Evolutionary conservation across 2,329 filamentous ascomycete genomes (phyloP), one percentile per base, ranked within the genome.

Genomic region (Penicillium sp.): DNA sequence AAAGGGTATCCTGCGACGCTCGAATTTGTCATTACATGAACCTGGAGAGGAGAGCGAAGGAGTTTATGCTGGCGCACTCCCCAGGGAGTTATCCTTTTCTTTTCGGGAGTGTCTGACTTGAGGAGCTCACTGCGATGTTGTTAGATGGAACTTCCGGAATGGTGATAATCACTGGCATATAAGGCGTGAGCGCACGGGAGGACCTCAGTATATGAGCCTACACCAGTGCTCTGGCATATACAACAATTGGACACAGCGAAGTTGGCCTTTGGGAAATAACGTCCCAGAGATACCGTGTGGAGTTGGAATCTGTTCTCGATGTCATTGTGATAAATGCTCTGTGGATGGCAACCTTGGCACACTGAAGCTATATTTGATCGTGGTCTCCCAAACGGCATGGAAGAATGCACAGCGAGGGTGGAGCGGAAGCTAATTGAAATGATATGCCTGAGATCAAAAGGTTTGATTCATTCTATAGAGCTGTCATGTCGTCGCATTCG

Each of bases 401-500:
- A 16, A 7, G 13, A 24, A 6, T 44, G 14, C 4, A 27, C 14
- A 13, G 13, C 24, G 19, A 24, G 13, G 1, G 14, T 22, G 22
- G 24, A 31, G 33, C 18, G 31, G 4, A 10, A 5, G 13, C 9
- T 19, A 43, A 37, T 24, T 47, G 39, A 19, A 35, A 35, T 22
- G 31, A 35, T 49, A 9, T 49, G n/a, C 27, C 46, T n/a, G 14
- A 22, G 19, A 14, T 49, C n/a, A 35, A 27, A 46, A 41, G 36
- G 41, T 19, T 61, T 55, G 31, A 56, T 65, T 64, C 54, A 62
- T 64, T 63, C 61, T 54, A 56, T 63, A 36, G 43, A 62, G 56
- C 9, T 59, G 53, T 60, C 58, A 60, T 60, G 44, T 63, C 65
- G 46, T 67, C 59, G 55, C 58, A 63, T 65, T 67, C 52, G 61